A percentile compares a stretch with the other conserved stretches of the same genome.
Evolutionary conservation across 768 basidiomycete species (phyloP).

Genomic region (Lyophyllum semitale): DNA sequence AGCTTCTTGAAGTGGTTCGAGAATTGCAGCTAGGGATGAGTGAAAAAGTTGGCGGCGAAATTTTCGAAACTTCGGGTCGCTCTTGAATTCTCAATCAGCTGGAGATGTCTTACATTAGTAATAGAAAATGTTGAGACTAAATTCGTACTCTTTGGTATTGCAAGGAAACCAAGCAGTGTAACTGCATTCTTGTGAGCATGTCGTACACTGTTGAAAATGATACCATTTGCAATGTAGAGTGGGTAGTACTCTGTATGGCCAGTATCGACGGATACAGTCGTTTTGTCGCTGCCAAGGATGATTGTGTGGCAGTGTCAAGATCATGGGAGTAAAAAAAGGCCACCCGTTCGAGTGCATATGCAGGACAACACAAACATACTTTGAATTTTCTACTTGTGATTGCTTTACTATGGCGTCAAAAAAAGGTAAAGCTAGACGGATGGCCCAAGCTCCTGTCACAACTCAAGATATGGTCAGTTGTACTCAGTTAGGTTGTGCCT

Average conservation of each 20-base stretch:
- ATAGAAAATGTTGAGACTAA: conserved; percentile 7
- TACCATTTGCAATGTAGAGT: background rate
- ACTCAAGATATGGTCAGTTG: conserved; percentile 12
- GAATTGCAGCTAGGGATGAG: background rate
- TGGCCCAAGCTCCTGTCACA: conserved; percentile 17
- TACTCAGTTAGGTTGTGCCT: conserved; percentile 18
- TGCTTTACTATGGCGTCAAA: too few species aligned
- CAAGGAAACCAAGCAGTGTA: background rate
- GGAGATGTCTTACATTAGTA: background rate
- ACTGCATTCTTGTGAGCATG: background rate
- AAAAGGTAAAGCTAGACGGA: too few species aligned
- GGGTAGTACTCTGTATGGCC: conserved; percentile 6
- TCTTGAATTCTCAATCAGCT: background rate
- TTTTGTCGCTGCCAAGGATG: conserved; percentile 30
- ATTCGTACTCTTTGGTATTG: background rate
- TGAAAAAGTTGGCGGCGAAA: background rate
- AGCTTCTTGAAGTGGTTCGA: background rate
- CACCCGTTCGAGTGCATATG: too few species aligned
- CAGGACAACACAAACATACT: too few species aligned
- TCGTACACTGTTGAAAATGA: background rate
- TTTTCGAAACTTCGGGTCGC: background rate
- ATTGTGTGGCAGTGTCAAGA: conserved; percentile 6
- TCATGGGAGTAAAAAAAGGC: too few species aligned
- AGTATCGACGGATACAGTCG: conserved; percentile 27
- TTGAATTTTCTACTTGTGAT: too few species aligned